Evolutionary conservation across 2,329 filamentous ascomycete genomes (phyloP).

Genomic region (Paecilomyces sp.): DNA sequence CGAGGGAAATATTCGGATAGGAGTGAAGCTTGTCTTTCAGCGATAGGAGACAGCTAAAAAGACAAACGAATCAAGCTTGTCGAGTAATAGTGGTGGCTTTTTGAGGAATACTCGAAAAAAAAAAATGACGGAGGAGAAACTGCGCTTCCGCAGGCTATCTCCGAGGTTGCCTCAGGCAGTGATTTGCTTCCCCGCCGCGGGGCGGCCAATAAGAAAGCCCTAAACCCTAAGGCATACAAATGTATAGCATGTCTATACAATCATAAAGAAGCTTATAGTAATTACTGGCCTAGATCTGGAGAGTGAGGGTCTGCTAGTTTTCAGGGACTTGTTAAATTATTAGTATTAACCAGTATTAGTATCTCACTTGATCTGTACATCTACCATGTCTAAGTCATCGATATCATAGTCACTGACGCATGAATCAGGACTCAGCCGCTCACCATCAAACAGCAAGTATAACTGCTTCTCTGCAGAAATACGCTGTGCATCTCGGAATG

Average conservation of each 20-base stretch:
- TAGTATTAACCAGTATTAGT: neutral
- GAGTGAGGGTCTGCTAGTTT: neutral
- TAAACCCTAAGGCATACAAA: neutral
- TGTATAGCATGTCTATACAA: neutral
- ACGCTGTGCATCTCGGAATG: slow-evolving; percentile 51
- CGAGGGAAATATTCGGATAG: neutral
- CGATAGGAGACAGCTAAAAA: neutral
- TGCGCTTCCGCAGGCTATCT: neutral
- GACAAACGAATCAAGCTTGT: neutral
- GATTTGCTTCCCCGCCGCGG: neutral
- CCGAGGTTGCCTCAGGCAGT: neutral
- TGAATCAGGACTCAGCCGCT: slow-evolving; percentile 54
- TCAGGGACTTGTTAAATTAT: neutral
- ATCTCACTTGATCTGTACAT: slow-evolving; percentile 59
- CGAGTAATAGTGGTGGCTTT: neutral
- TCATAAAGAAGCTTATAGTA: neutral
- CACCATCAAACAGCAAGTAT: slow-evolving; percentile 68
- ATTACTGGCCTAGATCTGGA: neutral
- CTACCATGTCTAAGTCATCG: slow-evolving; percentile 66
- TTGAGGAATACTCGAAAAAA: neutral
- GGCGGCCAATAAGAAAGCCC: neutral
- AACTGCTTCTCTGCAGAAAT: slow-evolving; percentile 50
- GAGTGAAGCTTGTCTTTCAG: neutral
- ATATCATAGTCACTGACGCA: slow-evolving; percentile 63
- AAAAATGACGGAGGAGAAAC: neutral